A percentile compares a stretch with the other conserved stretches of the same genome.
Conservation (phyloP, 371 early-diverging fungal genomes). For the Furculomyces boomerangus region DNA sequence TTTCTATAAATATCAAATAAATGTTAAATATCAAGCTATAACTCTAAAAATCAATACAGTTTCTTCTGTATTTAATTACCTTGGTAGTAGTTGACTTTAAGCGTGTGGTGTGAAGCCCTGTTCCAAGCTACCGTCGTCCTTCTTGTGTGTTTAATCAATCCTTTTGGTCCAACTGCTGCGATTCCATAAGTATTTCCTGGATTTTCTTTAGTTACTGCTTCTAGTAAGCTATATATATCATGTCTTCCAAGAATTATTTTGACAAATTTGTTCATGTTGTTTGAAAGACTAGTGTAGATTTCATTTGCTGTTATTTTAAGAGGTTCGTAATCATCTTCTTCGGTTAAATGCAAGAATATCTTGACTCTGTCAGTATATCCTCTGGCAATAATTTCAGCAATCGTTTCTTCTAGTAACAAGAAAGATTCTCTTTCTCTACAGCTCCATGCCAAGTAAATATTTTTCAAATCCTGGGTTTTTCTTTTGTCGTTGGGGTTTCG, state of each 20-base stretch:
- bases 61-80: no score
- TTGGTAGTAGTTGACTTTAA: not conserved
- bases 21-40: no score
- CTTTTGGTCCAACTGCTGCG: not conserved
- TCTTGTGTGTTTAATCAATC: not conserved
- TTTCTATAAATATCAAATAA: no score
- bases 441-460: conserved; percentile 1
- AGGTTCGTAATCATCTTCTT: not conserved
- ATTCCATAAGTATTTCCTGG: not conserved
- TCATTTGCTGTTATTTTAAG: not conserved
- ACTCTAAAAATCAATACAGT: no score
- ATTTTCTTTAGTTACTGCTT: not conserved
- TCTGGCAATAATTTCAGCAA: not conserved
- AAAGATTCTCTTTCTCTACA: not conserved
- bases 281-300: not conserved
- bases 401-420: not conserved
- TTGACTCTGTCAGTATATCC: not conserved
- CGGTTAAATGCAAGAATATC: not conserved
- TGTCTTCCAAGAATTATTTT: not conserved
- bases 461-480: not conserved
- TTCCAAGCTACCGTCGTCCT: not conserved
- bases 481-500: not conserved
- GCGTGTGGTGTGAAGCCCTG: not conserved
- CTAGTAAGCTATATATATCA: not conserved
- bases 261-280: not conserved